Evolutionary conservation across 768 basidiomycete species (phyloP).

Genomic region (Tylopilus vinaceipallidus): DNA sequence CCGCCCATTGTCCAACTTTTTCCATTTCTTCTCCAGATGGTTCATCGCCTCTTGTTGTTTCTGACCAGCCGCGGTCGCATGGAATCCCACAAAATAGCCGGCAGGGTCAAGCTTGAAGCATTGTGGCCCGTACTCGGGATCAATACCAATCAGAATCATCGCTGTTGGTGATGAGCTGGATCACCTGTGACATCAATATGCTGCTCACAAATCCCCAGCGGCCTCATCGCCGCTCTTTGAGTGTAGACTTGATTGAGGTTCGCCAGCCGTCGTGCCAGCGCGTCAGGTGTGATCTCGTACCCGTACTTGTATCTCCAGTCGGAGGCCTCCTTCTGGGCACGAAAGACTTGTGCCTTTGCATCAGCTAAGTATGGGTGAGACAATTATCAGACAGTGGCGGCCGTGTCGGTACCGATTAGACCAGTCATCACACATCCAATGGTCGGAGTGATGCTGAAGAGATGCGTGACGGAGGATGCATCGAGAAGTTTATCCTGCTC

Average conservation of each 20-base stretch:
- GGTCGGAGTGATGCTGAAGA: constrained; percentile 93
- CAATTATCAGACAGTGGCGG: neutral
- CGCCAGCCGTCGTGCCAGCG: constrained; percentile 90
- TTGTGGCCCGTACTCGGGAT: constrained; percentile 91
- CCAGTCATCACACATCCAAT: constrained; percentile 99
- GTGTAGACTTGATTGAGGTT: constrained; percentile 99
- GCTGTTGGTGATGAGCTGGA: constrained; percentile 45
- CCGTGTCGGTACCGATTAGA: constrained; percentile 63
- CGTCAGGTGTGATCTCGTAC: constrained; percentile 97
- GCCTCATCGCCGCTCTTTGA: constrained; percentile 95
- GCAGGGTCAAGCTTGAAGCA: constrained; percentile 98
- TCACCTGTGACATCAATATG: neutral
- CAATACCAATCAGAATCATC: constrained; percentile 93
- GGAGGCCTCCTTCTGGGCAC: constrained; percentile 87
- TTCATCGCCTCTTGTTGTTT: constrained; percentile 99
- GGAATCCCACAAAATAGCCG: constrained; percentile 97
- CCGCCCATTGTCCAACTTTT: constrained; percentile 77
- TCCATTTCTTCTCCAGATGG: constrained; percentile 98
- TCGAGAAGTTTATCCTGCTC: constrained; percentile 94
- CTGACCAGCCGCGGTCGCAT: constrained; percentile 92
- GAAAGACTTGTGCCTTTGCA: constrained; percentile 82
- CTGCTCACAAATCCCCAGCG: constrained; percentile 85
- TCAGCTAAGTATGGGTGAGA: constrained; percentile 58
- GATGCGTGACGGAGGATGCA: constrained; percentile 88
- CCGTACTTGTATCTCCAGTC: constrained; percentile 96